Evolutionary conservation across 768 basidiomycete genomes (phyloP), one percentile per base, ranked within the genome.

Genomic region (Phaeotremella skinneri): DNA sequence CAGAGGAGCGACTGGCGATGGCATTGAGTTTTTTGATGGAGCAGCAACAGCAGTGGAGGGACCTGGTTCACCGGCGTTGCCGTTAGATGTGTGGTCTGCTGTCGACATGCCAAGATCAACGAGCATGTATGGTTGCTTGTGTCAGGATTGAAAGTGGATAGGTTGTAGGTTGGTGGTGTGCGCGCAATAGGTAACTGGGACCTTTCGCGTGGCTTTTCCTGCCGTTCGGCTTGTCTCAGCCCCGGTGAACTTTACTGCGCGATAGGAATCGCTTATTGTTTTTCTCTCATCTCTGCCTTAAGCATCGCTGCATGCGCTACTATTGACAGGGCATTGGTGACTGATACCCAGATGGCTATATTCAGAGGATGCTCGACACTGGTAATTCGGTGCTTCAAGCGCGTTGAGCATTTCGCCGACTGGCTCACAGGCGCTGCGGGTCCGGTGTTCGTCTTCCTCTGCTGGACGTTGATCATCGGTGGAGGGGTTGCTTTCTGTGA

Each of bases 341-440:
- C 20, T 17, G 21, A 45, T 30, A 47, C 31, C 23, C n/a, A n/a
- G n/a, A 69, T 69, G 68, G 45, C 67, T 4, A 31, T 65, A 14
- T 61, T 76, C 21, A 61, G 71, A 23, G 45, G 59, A 14, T 59
- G 56, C 52, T 74, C 75, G 20, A 51, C 58, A 1, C 61, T 73
- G 26, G 82, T 83, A 60, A 86, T 85, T 64, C 78, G 80, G 29
- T 87, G 86, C 70, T 87, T 85, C 79, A 84, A 80, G 72, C 76
- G 75, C 14, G 73, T 93, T 13, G 92, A 97, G 79, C 79, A 84
- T 53, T 76, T 80, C 49, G 93, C 83, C 4, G 90, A 96, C 75
- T 80, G 82, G 64, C 68, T 94, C 37, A 96, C 91, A 0, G 91
- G 92, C 53, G 87, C 89, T 52, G 92, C 90, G 29, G 94, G 94